Base-by-base conservation (phyloP, 202 grass and related monocot species). In the Bolboschoenoplectus hybrid region DNA sequence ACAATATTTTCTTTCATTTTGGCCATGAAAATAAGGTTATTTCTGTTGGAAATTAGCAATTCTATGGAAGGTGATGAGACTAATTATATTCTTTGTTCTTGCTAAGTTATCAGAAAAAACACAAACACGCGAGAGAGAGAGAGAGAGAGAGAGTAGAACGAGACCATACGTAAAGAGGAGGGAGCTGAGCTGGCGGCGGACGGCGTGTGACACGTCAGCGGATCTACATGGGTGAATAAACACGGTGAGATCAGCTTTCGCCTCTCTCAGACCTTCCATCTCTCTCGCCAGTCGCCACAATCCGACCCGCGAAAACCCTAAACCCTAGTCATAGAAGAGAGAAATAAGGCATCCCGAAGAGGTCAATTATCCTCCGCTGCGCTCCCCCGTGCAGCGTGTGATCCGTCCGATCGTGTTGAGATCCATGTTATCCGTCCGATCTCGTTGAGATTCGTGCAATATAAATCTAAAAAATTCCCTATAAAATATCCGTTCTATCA, bases 191-290 rank as follows among this genome's bases (percentile, higher is more conserved):
- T 94, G 93, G 66, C 89, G 90, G 74, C 84, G 35, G 68, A 98
- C 91, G 43, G 96, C 96, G 44, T 61, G 20, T 58, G 9, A 80
- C 56, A 89, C 78, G 36, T 92, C 82, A 7, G 32, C 61, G 38
- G 89, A 82, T 61, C 87, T 91, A 45, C 90, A 91, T 9, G 93
- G 93, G 82, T 98, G 96, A 55, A 98, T 74, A 69, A 93, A 95
- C 49, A 98, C 95, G 67, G 84, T 92, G 10, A 95, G 87, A 55
- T 88, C 75, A 1, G 90, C 84, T 72, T 87, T 56, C 47, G 84
- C 84, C 81, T 70, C 80, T 85, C 73, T 85, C 40, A 95, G 60
- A 35, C 85, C 95, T 80, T 95, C 89, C 95, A 97, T 97, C 39
- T 50, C 87, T 5, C 38, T 84, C 85, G 17, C 11, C 73, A 10